Base-by-base conservation (phyloP, 352 stramenopile genomes). In the Pythium utonaiense region DNA sequence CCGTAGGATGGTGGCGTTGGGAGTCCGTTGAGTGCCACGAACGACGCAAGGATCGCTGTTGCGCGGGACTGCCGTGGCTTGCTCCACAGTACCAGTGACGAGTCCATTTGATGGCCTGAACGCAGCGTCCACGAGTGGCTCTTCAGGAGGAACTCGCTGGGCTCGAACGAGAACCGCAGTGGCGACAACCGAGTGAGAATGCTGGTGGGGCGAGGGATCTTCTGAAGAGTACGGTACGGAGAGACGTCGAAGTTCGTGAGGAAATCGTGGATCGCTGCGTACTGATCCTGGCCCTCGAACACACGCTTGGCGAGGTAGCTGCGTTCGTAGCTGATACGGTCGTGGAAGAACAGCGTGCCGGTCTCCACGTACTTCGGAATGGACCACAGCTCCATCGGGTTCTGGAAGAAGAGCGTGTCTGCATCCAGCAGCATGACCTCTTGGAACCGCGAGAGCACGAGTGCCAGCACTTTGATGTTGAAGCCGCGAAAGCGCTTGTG, bases 401-500 rank as follows among this genome's bases (percentile, higher is more conserved):
- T 76, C 48, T 87, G 71, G 60, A 93, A 85, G 57, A 91, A 77
- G 24, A 90, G 55, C 27, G 73, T 77, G 60, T 93, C 84, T 30
- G 82, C 82, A 68, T 93, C 84, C 24, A 92, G 60, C 28, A 92
- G 67, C 84, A 92, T 90, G 24, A 92, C 45, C 42, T 93, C 75
- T 33, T 83, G 63, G 42, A 93, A 91, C 12, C 64, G 70, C 25
- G 84, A 92, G 54, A 85, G 75, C 6, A 91, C 36, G 1, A 92
- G 62, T 13, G 71, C 69, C 45, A 92, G 42, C 31, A 92, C 51
- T 68, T 90, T 90, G 58, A 92, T 83, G 38, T 70, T 62, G 49
- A 89, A 92, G n/a, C 57, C 60, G 6, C 80, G 75, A 63, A 78
- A 92, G 9, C 57, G 67, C 49, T 48, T 50, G 34, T 82, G 70